These are phyloP conservation scores for Entomortierella lignicola DNA, from an alignment of 192 early-diverging fungal species.

Conservation along the genomic window DNA sequence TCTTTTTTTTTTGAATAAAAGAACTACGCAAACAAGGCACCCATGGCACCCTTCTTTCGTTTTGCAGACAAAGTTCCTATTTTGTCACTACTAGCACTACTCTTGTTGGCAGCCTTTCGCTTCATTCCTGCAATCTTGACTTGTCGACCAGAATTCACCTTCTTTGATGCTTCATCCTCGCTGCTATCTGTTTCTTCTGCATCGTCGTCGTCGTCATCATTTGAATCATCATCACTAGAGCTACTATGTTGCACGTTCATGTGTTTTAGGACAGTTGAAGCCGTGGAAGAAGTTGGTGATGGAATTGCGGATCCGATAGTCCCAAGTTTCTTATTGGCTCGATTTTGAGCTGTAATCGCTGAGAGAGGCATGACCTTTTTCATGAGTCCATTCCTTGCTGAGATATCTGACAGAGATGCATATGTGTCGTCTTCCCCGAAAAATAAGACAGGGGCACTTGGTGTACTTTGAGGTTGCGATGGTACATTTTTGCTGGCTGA, in stretches of 20 bases:
- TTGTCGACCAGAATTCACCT: background rate
- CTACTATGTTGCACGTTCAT: background rate
- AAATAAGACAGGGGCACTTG: too few species aligned
- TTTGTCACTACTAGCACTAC: background rate
- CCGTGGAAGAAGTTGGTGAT: background rate
- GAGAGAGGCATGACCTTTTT: background rate
- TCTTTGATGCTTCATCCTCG: background rate
- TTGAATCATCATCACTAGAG: background rate
- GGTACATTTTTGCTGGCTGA: background rate
- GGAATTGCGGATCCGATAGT: background rate
- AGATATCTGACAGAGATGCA: background rate
- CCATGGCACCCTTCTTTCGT: background rate
- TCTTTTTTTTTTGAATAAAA: too few species aligned
- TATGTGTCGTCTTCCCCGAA: background rate
- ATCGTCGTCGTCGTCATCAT: background rate
- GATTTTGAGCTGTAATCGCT: background rate
- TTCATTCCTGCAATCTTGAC: background rate
- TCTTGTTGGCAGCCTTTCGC: background rate
- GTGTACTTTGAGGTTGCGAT: background rate
- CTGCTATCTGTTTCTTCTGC: background rate
- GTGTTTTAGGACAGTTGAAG: too few species aligned
- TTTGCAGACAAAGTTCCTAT: background rate
- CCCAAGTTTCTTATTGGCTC: background rate
- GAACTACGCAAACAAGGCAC: background rate
- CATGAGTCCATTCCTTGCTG: background rate